Evolutionary conservation across 2,329 filamentous ascomycete species (phyloP).

Genomic region (Alternaria sp.): DNA sequence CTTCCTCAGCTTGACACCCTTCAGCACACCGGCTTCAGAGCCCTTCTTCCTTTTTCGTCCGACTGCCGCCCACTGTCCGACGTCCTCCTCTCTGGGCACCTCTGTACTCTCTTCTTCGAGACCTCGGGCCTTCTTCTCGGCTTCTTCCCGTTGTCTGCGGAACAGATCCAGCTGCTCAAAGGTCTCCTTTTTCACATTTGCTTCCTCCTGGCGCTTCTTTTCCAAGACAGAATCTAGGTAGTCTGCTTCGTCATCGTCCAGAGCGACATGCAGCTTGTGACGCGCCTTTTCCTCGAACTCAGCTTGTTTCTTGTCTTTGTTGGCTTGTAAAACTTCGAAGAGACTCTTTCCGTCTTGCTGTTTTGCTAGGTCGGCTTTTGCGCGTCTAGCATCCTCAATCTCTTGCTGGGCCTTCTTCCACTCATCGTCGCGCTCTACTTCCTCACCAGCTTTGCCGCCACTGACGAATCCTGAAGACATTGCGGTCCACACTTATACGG

Average conservation of each 20-base stretch:
- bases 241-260: constrained; percentile 81
- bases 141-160: constrained; percentile 66
- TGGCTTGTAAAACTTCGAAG: constrained; percentile 79
- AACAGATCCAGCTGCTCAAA: constrained; percentile 67
- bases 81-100: constrained; percentile 49
- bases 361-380: constrained; percentile 62
- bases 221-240: constrained; percentile 71
- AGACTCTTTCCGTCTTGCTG: constrained; percentile 67
- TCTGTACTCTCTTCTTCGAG: constrained; percentile 53
- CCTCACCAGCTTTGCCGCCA: constrained; percentile 58
- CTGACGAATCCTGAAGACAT: constrained; percentile 63
- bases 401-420: constrained; percentile 73
- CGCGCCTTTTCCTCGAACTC: constrained; percentile 77
- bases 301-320: constrained; percentile 87
- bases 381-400: constrained; percentile 67
- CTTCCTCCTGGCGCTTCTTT: constrained; percentile 65
- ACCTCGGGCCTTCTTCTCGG: constrained; percentile 57
- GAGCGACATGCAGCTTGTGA: constrained; percentile 78
- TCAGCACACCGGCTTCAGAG: constrained; percentile 47
- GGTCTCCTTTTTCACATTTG: constrained; percentile 65
- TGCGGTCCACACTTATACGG: constrained; percentile 17
- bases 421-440: constrained; percentile 58
- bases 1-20: constrained; percentile 57
- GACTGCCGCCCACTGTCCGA: constrained; percentile 60
- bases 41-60: constrained; percentile 63